phyloP scores from a whole-genome alignment of 208 protist species.

The Lotmaria passim region DNA sequence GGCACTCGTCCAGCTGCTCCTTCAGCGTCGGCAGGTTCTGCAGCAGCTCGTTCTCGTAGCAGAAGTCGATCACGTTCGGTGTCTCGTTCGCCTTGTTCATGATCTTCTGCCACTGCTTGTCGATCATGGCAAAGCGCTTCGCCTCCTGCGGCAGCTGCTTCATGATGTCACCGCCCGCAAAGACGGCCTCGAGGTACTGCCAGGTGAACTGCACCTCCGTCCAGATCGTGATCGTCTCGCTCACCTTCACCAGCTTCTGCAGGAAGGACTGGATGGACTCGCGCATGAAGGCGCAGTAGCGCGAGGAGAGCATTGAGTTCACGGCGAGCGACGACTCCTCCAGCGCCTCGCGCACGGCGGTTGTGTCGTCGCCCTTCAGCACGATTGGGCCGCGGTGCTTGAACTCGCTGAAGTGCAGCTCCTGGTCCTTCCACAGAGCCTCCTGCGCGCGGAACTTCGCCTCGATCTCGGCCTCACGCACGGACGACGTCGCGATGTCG shows the following conservation, averaged over 20 bases:
- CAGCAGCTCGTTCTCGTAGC: constrained; percentile 96
- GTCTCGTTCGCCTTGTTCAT: constrained; percentile 97
- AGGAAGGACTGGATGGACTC: constrained; percentile 91
- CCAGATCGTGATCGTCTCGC: constrained; percentile 94
- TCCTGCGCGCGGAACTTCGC: constrained; percentile 91
- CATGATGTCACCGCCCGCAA: constrained; percentile 96
- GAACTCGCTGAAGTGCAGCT: constrained; percentile 94
- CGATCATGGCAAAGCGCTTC: constrained; percentile 96
- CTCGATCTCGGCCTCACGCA: constrained; percentile 97
- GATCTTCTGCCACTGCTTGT: constrained; percentile 97
- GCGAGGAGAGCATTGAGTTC: constrained; percentile 93
- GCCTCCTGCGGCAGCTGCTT: constrained; percentile 97
- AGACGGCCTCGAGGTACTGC: constrained; percentile 98
- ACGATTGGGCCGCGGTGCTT: constrained; percentile 94
- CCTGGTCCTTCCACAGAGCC: constrained; percentile 93
- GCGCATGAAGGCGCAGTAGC: constrained; percentile 94
- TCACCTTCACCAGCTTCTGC: constrained; percentile 92
- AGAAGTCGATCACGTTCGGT: constrained; percentile 95
- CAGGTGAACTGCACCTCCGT: constrained; percentile 95
- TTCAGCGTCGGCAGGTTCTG: constrained; percentile 94
- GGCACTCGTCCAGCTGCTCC: constrained; percentile 97
- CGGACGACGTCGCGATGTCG: constrained; percentile 94
- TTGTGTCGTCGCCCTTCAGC: constrained; percentile 93
- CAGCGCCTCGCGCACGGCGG: constrained; percentile 87
- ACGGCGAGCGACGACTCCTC: constrained; percentile 96